Percentiles rank a stretch among this genome's conserved stretches.
phyloP scores from a whole-genome alignment of 148 eudicot genomes.

The Hydrangea macrophylla region DNA sequence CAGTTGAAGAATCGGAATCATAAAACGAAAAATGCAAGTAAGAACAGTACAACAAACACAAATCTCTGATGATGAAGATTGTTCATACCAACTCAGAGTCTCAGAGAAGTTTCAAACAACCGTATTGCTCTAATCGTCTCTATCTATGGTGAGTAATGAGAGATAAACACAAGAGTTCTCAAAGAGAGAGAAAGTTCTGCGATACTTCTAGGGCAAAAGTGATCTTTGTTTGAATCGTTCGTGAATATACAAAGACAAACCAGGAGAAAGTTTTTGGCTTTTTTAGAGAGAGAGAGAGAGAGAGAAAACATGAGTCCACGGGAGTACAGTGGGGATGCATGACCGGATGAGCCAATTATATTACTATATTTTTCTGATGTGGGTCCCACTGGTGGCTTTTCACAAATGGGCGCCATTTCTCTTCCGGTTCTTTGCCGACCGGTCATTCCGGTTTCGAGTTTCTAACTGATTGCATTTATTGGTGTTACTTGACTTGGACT shows the following conservation, averaged over 20 bases:
- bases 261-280: no score
- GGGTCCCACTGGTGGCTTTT: neutral
- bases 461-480: no score
- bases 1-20: neutral
- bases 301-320: constrained; percentile 4
- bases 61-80: neutral
- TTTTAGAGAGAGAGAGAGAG: no score
- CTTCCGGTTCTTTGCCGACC: neutral
- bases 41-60: neutral
- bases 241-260: neutral
- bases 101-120: neutral
- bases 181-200: constrained; percentile 4
- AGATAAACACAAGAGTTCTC: neutral
- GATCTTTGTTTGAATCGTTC: neutral
- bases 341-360: no score
- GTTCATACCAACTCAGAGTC: neutral
- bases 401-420: neutral
- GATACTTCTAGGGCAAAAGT: constrained; percentile 14
- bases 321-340: no score
- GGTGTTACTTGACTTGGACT: no score
- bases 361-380: no score
- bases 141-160: neutral
- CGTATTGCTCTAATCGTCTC: neutral
- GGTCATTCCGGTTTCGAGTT: neutral
- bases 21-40: neutral